A percentile compares a stretch with the other conserved stretches of the same genome.
phyloP scores from a whole-genome alignment of 352 stramenopile genomes.

The Vaucheria bursata region DNA sequence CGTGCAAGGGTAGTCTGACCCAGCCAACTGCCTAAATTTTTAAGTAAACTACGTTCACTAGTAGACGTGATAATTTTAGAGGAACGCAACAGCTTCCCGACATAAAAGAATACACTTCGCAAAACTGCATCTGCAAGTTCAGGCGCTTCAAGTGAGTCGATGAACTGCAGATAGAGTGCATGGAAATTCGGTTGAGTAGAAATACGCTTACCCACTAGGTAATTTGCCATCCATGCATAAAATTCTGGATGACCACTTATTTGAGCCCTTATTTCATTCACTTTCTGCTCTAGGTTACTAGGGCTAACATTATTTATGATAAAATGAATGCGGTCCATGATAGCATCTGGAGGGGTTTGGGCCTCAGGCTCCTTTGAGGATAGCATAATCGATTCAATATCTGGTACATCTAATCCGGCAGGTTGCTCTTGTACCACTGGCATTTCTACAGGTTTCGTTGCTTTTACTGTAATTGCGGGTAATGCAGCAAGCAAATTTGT shows the following conservation, averaged over 20 bases:
- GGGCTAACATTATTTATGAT: conserved; percentile 98
- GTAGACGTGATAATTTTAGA: conserved; percentile 95
- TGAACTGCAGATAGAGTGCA: conserved; percentile 90
- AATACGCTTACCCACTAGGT: conserved; percentile 97
- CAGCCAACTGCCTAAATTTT: conserved; percentile 97
- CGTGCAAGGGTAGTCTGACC: conserved; percentile 93
- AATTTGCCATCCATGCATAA: conserved; percentile 96
- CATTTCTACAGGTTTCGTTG: not conserved
- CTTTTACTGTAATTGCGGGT: not conserved
- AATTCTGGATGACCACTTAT: conserved; percentile 69
- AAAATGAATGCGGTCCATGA: conserved; percentile 90
- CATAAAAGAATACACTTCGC: conserved; percentile 82
- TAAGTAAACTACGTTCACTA: conserved; percentile 90
- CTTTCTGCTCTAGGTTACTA: conserved; percentile 90
- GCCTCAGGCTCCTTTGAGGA: conserved; percentile 25
- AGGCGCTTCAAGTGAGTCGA: conserved; percentile 84
- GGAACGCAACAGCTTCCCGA: conserved; percentile 90
- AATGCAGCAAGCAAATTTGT: not conserved
- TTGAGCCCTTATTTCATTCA: conserved; percentile 79
- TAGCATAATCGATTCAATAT: conserved; percentile 48
- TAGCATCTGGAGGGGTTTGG: conserved; percentile 54
- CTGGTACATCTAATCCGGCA: conserved; percentile 25
- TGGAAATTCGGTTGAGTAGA: conserved; percentile 98
- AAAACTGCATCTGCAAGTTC: conserved; percentile 83
- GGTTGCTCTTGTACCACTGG: conserved; percentile 24